Evolutionary conservation across 495 filamentous ascomycete species (phyloP).

Genomic region (Neurospora africana): DNA sequence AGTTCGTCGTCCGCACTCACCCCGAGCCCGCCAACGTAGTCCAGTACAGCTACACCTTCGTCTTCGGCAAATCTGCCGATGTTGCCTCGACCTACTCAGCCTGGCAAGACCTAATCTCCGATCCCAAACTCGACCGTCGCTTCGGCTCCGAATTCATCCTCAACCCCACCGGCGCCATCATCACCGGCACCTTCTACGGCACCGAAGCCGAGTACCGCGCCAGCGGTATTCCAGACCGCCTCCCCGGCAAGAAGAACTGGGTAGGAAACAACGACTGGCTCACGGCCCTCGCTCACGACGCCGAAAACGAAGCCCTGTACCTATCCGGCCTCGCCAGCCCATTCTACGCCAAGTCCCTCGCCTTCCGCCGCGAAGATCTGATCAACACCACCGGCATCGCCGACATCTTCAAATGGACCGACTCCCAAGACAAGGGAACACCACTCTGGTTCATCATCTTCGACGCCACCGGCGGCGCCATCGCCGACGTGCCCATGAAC

Average conservation of each 20-base stretch:
- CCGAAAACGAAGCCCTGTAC: conserved; percentile 37
- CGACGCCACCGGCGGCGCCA: conserved; percentile 44
- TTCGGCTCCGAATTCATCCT: conserved; percentile 42
- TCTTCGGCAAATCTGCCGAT: conserved; percentile 33
- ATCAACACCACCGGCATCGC: conserved; percentile 30
- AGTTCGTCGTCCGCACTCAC: conserved; percentile 51
- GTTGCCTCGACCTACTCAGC: conserved; percentile 28
- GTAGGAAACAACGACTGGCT: conserved; percentile 48
- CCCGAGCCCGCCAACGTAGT: conserved; percentile 44
- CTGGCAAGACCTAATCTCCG: conserved; percentile 36
- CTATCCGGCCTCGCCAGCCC: conserved; percentile 33
- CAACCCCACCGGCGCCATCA: conserved; percentile 38
- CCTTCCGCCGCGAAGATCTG: conserved; percentile 36
- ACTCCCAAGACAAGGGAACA: conserved; percentile 34
- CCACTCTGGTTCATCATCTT: conserved; percentile 47
- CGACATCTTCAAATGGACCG: conserved; percentile 42
- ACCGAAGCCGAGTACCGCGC: conserved; percentile 40
- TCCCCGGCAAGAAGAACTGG: conserved; percentile 27
- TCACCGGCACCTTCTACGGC: conserved; percentile 42
- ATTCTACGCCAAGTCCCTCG: conserved; percentile 46
- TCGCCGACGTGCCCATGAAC: conserved; percentile 34
- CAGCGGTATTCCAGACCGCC: conserved; percentile 31
- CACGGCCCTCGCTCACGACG: conserved; percentile 36
- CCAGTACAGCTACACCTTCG: conserved; percentile 39
- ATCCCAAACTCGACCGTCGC: conserved; percentile 43